Conservation (phyloP, 2,329 filamentous ascomycete species). For the Corniculantispora saksenae region DNA sequence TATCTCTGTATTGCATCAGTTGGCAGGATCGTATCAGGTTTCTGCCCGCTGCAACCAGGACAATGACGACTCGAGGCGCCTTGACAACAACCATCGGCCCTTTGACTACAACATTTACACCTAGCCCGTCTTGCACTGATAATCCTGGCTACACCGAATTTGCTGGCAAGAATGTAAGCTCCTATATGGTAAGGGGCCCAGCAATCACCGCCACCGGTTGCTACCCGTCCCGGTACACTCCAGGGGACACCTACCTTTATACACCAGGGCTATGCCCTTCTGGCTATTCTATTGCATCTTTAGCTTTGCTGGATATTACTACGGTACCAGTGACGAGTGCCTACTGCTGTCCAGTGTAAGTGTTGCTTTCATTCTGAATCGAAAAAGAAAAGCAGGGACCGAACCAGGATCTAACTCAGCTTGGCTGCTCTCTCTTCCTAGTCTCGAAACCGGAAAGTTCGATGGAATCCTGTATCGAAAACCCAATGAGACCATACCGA, state of each 20-base stretch:
- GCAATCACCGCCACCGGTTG: not conserved
- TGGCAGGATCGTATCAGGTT: too few species aligned
- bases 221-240: not conserved
- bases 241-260: not conserved
- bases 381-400: not conserved
- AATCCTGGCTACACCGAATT: slow-evolving; percentile 5
- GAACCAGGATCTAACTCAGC: not conserved
- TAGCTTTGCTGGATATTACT: not conserved
- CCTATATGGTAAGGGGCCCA: slow-evolving; percentile 1
- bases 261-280: slow-evolving; percentile 1
- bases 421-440: not conserved
- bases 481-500: not conserved
- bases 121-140: not conserved
- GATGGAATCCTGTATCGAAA: too few species aligned
- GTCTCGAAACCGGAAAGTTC: not conserved
- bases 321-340: not conserved
- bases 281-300: not conserved
- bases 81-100: not conserved
- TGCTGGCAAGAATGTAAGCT: not conserved
- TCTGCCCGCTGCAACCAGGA: not conserved
- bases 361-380: not conserved
- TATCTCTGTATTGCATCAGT: too few species aligned
- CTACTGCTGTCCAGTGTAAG: slow-evolving; percentile 1
- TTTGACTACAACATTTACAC: not conserved
- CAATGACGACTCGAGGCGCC: not conserved